A percentile compares a stretch with the other conserved stretches of the same genome.
Conservation (phyloP, 345 rosid species). For the Pugionium dolabratum region DNA sequence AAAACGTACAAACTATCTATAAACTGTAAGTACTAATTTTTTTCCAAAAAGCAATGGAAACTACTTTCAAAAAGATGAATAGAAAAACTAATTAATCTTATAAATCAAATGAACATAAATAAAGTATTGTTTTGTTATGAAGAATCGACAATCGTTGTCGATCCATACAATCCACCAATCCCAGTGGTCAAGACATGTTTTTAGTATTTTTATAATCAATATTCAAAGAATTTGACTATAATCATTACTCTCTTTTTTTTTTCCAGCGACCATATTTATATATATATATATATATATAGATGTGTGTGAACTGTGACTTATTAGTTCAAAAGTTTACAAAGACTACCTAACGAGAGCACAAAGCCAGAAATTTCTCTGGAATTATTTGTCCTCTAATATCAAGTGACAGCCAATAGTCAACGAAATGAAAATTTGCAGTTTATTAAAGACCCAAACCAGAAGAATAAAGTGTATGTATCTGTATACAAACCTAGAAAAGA, state of each 20-base stretch:
- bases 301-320: neutral
- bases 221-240: conserved; percentile 7
- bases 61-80: neutral
- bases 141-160: neutral
- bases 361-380: neutral
- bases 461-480: neutral
- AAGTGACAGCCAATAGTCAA: conserved; percentile 19
- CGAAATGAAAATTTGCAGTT: neutral
- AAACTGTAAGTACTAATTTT: no score
- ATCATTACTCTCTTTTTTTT: neutral
- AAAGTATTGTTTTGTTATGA: neutral
- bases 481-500: conserved; percentile 20
- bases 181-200: neutral
- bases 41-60: no score
- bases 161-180: conserved; percentile 7
- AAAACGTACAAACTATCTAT: no score
- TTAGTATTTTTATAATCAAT: neutral
- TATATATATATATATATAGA: no score
- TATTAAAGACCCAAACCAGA: neutral
- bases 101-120: neutral
- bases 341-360: neutral
- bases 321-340: neutral
- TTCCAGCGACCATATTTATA: no score
- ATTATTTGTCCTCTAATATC: conserved; percentile 1
- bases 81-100: neutral